Base-by-base conservation (phyloP, 1,284 basidiomycete species). In the Neolentinus lepideus region DNA sequence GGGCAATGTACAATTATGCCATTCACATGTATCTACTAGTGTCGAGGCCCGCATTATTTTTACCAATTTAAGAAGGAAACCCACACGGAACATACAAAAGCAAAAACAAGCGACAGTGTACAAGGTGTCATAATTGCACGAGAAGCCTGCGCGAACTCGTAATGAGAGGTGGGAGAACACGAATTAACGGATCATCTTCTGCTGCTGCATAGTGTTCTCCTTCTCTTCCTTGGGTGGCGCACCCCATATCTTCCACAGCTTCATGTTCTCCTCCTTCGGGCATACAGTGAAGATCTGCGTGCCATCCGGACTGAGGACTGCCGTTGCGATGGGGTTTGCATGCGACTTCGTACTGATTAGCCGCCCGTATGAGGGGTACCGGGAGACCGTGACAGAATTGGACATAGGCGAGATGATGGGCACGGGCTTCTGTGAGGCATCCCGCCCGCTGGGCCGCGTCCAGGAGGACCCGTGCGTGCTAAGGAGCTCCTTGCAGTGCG, bases 401-500 rank as follows among this genome's bases (percentile, higher is more conserved):
- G 76, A 72, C 22, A 81, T 31, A 12, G 29, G 29, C 29, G 29
- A 31, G 12, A 79, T 57, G 75, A 76, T 4, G 65, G 43, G 43
- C 6, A 46, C n/a, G 6, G n/a, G 24, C 16, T 46, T 19, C 12
- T 46, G 24, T 16, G 6, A 25, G 6, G 43, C 6, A 16, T 21
- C 4, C 35, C 29, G 58, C 53, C 24, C 59, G 45, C 22, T 51
- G 43, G 45, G 55, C 52, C 14, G 60, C 61, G 4, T 54, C 69
- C 71, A 72, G 10, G 70, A 67, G 51, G 66, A 65, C 54, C 85
- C 85, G 66, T 88, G 85, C 1, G 85, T 85, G 47, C 82, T 83
- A 24, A 86, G 72, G 33, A 88, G 71, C 66, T 88, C 85, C 55
- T 83, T 81, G 53, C 79, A 75, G 67, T 87, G 81, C 31, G 81